Percentiles rank a stretch among this genome's conserved stretches.
Conservation (phyloP, 2,329 filamentous ascomycete species). For the Huntiella bhutanensis region DNA sequence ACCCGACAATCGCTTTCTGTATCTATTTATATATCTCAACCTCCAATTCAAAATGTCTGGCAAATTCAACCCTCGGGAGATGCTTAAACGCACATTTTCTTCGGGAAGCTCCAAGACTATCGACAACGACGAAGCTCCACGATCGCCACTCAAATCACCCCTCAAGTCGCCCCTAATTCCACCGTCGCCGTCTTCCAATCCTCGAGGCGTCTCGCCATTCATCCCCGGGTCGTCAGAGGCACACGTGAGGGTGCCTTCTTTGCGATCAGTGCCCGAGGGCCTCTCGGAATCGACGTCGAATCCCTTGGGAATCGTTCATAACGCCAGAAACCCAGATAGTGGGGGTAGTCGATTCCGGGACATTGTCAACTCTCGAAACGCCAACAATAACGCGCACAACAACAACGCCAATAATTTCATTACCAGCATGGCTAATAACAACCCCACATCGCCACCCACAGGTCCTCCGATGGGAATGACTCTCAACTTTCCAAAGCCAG, state of each 20-base stretch:
- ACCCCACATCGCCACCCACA: background rate
- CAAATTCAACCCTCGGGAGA: slow-evolving; percentile 8
- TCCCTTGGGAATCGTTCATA: slow-evolving; percentile 2
- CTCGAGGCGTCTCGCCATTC: background rate
- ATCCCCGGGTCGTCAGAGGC: background rate
- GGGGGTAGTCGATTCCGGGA: background rate
- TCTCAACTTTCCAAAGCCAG: background rate
- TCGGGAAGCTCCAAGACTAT: slow-evolving; percentile 3
- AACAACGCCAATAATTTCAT: no score
- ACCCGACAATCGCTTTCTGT: background rate
- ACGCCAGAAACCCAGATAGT: slow-evolving; percentile 3
- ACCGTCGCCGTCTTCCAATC: background rate
- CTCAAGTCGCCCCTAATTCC: background rate
- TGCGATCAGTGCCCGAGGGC: slow-evolving; percentile 5
- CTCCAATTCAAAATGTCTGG: slow-evolving; percentile 2
- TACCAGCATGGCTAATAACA: background rate
- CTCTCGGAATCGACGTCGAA: background rate
- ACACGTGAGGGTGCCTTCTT: slow-evolving; percentile 5
- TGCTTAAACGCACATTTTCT: slow-evolving; percentile 7
- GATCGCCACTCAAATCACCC: slow-evolving; percentile 1
- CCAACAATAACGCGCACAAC: no score
- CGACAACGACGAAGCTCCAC: slow-evolving; percentile 1
- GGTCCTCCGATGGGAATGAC: background rate
- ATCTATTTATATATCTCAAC: background rate
- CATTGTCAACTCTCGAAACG: no score